Percentiles rank a stretch among this genome's conserved stretches.
phyloP scores from a whole-genome alignment of 2,329 filamentous ascomycete species.

The Aspergillus felis region DNA sequence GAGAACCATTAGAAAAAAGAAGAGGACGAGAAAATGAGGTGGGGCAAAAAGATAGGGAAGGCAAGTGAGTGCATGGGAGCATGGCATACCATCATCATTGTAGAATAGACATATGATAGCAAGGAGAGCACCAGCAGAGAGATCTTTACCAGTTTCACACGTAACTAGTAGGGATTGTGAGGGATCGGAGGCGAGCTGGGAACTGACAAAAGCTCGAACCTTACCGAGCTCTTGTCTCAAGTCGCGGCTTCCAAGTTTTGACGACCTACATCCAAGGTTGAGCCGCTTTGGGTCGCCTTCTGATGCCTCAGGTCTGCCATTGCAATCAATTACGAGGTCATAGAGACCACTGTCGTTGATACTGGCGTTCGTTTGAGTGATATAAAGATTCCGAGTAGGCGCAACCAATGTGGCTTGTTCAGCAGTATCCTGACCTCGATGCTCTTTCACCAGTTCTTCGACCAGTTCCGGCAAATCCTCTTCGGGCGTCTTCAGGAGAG shows the following conservation, averaged over 20 bases:
- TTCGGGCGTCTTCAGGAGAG: constrained; percentile 62
- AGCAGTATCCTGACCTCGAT: constrained; percentile 16
- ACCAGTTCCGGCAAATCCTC: constrained; percentile 57
- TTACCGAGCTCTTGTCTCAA: constrained; percentile 67
- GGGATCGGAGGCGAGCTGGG: constrained; percentile 27
- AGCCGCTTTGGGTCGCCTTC: constrained; percentile 39
- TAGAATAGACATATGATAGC: constrained; percentile 72
- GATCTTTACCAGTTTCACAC: constrained; percentile 74
- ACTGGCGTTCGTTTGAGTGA: constrained; percentile 18
- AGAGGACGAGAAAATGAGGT: neutral
- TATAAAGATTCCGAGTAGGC: constrained; percentile 37
- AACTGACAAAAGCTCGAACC: constrained; percentile 55
- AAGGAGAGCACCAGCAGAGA: constrained; percentile 73
- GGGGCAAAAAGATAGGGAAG: constrained; percentile 7
- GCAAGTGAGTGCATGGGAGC: constrained; percentile 3
- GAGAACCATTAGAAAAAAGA: constrained; percentile 5
- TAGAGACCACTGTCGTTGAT: constrained; percentile 43
- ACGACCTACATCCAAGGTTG: constrained; percentile 62
- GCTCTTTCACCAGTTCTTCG: constrained; percentile 35
- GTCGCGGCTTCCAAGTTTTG: constrained; percentile 77
- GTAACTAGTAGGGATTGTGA: constrained; percentile 52
- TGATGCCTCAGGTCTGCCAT: constrained; percentile 28
- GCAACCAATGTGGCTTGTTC: constrained; percentile 30
- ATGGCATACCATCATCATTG: constrained; percentile 55
- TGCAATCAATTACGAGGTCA: constrained; percentile 42